Evolutionary conservation across 148 eudicot genomes (phyloP), one percentile per base, ranked within the genome.

Genomic region (Mesembryanthemum crystallinum): DNA sequence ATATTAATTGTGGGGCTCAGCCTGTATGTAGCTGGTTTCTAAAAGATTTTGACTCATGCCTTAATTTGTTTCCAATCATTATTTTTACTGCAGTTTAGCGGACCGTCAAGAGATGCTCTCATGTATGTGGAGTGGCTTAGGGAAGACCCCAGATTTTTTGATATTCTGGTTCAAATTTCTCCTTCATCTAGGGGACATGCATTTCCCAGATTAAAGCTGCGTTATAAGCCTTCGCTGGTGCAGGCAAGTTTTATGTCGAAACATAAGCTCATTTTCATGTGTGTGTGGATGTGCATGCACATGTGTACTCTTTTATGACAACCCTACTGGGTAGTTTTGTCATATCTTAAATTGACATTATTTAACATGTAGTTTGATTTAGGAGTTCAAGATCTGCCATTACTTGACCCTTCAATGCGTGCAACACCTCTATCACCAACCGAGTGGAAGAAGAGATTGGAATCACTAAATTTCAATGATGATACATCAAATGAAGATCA

Each of bases 141-240:
- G 81, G 88, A 92, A 80, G 98, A 94, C 75, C 71, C 73, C n/a
- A 88, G 90, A 78, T 94, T 90, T 81, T 76, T 87, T 60, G 88
- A 87, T 81, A 77, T 92, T 72, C 74, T 90, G 70, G 85, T 90
- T 80, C 98, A 94, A 77, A 83, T 90, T 49, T 94, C 98, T 74
- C 93, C 93, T 35, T 86, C 96, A 68, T 74, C 73, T 29, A 77
- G 67, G 52, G 93, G 96, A 73, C 98, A 94, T 86, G 94, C 91
- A 49, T 94, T 94, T 81, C 98, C 98, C 43, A 89, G 91, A 82
- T 70, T 94, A 81, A 94, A 87, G 84, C 82, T 94, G 82, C 96
- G 95, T 58, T 90, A 92, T 83, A 94, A 90, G 85, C 98, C 94
- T 71, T 83, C 96, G 67, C 90, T 94, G 51, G 94, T 94, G 69